Percentiles rank a stretch among this genome's conserved stretches.
These are phyloP conservation scores for Zygoascus meyerae DNA, from an alignment of 1,139 yeast species.

Conservation along the genomic window DNA sequence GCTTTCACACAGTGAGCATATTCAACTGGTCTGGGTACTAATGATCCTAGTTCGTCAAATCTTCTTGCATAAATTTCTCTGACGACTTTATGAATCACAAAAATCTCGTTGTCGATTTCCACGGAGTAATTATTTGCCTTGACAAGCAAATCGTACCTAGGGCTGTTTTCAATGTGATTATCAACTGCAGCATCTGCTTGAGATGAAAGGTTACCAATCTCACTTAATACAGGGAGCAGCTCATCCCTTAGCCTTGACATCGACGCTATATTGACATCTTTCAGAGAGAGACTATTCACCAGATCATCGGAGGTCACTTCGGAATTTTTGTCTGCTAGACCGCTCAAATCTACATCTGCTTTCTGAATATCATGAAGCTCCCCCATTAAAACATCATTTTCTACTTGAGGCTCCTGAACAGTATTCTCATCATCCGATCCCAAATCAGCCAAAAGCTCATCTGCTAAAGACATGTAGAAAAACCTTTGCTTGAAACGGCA, in stretches of 20 bases:
- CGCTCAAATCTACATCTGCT: conserved; percentile 11
- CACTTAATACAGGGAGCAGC: conserved; percentile 26
- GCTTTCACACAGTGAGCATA: conserved; percentile 51
- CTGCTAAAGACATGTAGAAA: conserved; percentile 31
- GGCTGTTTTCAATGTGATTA: conserved; percentile 33
- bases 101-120: conserved; percentile 53
- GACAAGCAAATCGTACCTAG: conserved; percentile 48
- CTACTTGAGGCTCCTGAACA: conserved; percentile 4
- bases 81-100: conserved; percentile 45
- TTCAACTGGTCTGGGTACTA: conserved; percentile 59
- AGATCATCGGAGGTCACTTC: conserved; percentile 23
- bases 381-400: conserved; percentile 12
- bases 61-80: conserved; percentile 51
- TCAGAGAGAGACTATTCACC: conserved; percentile 17
- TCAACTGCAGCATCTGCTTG: conserved; percentile 27
- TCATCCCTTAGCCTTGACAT: conserved; percentile 25
- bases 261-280: conserved; percentile 16
- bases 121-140: conserved; percentile 52
- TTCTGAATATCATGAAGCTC: conserved; percentile 11
- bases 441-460: conserved; percentile 37
- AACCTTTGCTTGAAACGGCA: too few relatives aligned
- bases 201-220: conserved; percentile 21
- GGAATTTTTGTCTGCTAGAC: conserved; percentile 12
- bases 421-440: conserved; percentile 27
- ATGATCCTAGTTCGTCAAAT: conserved; percentile 65